A percentile compares a stretch with the other conserved stretches of the same genome.
Evolutionary conservation across 345 rosid species (phyloP).

Genomic region (Salix suchowensis): DNA sequence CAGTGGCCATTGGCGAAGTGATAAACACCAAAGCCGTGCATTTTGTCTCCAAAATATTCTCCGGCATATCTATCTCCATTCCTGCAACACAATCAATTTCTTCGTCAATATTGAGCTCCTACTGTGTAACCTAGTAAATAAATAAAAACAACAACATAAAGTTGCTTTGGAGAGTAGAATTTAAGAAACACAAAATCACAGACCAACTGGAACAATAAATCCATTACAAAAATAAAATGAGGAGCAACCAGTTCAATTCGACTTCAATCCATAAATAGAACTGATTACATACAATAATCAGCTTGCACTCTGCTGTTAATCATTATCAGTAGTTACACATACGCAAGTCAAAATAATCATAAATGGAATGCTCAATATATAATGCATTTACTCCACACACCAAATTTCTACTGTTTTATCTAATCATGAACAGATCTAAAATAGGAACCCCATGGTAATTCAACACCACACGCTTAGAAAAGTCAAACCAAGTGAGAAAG

Average conservation of each 20-base stretch:
- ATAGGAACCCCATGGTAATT: background rate
- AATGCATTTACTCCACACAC: background rate
- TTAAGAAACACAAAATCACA: background rate
- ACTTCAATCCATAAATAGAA: background rate
- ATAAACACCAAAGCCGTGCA: conserved; percentile 89
- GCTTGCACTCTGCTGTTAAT: background rate
- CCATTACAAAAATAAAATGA: background rate
- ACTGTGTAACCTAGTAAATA: background rate
- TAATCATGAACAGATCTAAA: background rate
- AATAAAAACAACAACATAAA: background rate
- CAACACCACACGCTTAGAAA: background rate
- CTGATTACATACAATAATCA: background rate
- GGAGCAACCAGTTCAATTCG: background rate
- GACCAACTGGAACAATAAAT: background rate
- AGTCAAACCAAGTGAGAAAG: background rate
- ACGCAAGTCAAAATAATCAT: background rate
- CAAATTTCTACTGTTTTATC: background rate
- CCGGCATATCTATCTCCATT: conserved; percentile 91
- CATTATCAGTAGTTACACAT: background rate
- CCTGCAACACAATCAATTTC: conserved; percentile 40
- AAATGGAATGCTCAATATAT: no score
- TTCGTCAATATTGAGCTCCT: background rate
- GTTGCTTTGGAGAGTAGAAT: background rate
- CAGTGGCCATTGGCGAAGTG: conserved; percentile 84
- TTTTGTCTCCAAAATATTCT: conserved; percentile 88